These are phyloP conservation scores for Nakazawaea ambrosiae DNA, from an alignment of 805 yeast species.

Conservation along the genomic window DNA sequence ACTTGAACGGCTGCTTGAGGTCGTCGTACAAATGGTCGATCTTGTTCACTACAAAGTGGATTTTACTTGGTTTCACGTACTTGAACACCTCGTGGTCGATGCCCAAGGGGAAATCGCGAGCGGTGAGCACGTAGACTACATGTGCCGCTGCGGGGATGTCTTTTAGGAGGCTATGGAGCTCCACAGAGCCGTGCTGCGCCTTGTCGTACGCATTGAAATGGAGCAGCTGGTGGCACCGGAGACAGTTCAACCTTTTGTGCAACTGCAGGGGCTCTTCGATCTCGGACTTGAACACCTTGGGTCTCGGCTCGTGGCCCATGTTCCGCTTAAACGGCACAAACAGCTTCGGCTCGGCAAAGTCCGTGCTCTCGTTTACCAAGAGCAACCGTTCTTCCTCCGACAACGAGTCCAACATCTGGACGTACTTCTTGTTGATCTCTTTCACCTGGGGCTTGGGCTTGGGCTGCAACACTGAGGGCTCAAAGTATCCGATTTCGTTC, in stretches of 20 bases:
- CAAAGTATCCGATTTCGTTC: constrained; percentile 36
- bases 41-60: constrained; percentile 36
- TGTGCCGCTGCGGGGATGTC: constrained; percentile 37
- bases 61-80: constrained; percentile 22
- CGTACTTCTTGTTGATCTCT: constrained; percentile 11
- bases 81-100: constrained; percentile 30
- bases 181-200: constrained; percentile 25
- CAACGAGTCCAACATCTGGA: constrained; percentile 12
- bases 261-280: constrained; percentile 5
- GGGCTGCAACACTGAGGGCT: constrained; percentile 6
- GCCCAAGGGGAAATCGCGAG: constrained; percentile 68
- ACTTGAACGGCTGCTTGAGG: constrained; percentile 16
- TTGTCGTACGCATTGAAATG: constrained; percentile 33
- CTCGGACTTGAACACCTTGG: constrained; percentile 1
- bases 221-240: constrained; percentile 48
- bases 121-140: constrained; percentile 55
- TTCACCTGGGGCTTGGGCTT: constrained; percentile 7
- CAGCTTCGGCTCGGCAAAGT: constrained; percentile 4
- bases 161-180: constrained; percentile 24
- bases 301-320: constrained; percentile 7
- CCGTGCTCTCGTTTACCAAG: constrained; percentile 16
- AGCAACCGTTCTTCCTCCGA: constrained; percentile 23
- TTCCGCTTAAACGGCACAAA: constrained; percentile 5
- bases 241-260: constrained; percentile 31
- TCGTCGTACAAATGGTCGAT: constrained; percentile 26